These are phyloP conservation scores for Floccularia luteovirens DNA, from an alignment of 768 basidiomycete genomes.

Conservation along the genomic window DNA sequence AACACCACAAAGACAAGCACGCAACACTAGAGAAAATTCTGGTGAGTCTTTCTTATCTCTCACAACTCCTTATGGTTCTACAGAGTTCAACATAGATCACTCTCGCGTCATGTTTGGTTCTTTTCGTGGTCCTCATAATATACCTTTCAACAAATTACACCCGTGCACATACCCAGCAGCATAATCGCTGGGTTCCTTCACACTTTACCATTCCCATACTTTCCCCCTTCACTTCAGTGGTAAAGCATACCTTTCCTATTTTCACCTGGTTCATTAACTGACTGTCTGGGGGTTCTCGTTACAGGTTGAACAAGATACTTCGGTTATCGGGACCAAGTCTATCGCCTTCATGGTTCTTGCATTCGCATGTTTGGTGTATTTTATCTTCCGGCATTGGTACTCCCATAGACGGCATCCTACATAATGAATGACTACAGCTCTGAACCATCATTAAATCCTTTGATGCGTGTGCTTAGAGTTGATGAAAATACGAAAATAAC, in stretches of 20 bases:
- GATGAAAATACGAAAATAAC: too few species aligned
- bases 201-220: conserved; percentile 77
- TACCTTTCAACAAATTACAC: conserved; percentile 23
- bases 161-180: conserved; percentile 12
- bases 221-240: conserved; percentile 75
- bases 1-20: conserved; percentile 39
- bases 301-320: conserved; percentile 72
- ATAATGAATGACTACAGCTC: too few species aligned
- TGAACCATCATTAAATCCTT: too few species aligned
- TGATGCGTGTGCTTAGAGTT: too few species aligned
- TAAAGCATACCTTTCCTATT: conserved; percentile 14
- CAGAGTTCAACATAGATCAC: conserved; percentile 16
- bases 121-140: conserved; percentile 26
- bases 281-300: background rate
- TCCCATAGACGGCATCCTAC: too few species aligned
- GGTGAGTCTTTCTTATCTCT: conserved; percentile 24
- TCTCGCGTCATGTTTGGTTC: conserved; percentile 23
- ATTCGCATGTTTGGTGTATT: conserved; percentile 31
- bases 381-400: conserved; percentile 36
- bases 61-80: conserved; percentile 1
- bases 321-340: conserved; percentile 43
- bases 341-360: conserved; percentile 33
- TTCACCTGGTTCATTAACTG: background rate
- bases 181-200: conserved; percentile 28
- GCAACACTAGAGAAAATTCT: conserved; percentile 41